Evolutionary conservation across 1,284 basidiomycete genomes (phyloP), one percentile per base, ranked within the genome.

Genomic region (Kalmanozyma brasiliensis): DNA sequence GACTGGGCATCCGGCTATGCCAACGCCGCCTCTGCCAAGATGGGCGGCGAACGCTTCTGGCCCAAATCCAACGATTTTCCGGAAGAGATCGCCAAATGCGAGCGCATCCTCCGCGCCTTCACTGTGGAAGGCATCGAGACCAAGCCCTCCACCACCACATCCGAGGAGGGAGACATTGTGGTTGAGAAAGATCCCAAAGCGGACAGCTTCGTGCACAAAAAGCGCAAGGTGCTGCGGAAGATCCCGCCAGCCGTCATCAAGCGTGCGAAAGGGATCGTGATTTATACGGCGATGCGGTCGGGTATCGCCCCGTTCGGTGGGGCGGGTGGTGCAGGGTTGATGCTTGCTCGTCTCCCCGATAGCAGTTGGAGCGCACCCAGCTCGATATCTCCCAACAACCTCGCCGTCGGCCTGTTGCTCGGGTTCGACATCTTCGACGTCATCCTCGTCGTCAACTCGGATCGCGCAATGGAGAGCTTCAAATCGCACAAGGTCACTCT

Each of bases 291-390:
- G 8, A 85, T 87, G 80, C 48, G 84, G 9, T 74, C 79, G 9
- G 86, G 85, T 1, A 82, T 87, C 11, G 84, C 85, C 0, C 86
- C 86, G 0, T 83, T 87, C 13, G 85, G 85, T 10, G 86, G 86
- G 0, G 84, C 85, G 0, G 85, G 85, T 33, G 86, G 85, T 0
- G 74, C 83, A 0, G 86, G 86, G 0, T 52, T 81, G 8, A 71
- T 81, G 47, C 32, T 81, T 8, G 78, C 75, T 0, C 55, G 79
- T 2, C 42, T 80, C 11, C 71, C 76, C 8, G 78, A 81, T 30
- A 78, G 78, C 3, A 56, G 42, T 16, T 87, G 86, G 86, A 85
- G 84, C 1, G 83, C 85, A 0, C 86, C 86, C 0, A 81, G 83
- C 5, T 81, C 82, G 20, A 85, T 86, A 44, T 81, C 81, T 8